Conservation (phyloP, 1,284 basidiomycete species). For the Trametes sp. region DNA sequence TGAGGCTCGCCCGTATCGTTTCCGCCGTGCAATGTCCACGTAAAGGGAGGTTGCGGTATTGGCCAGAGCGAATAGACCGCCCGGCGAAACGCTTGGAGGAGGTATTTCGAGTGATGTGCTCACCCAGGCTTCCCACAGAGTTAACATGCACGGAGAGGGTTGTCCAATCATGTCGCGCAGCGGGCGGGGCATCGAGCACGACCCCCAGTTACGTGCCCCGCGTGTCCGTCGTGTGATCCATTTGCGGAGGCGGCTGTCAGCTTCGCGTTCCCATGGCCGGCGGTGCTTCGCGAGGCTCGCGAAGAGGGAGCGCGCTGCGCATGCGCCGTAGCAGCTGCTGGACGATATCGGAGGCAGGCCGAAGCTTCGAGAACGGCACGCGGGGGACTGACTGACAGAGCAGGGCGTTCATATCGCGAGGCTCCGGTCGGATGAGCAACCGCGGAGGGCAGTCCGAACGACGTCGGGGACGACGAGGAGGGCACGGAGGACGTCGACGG, state of each 20-base stretch:
- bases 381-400: background rate
- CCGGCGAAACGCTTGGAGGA: conserved; percentile 17
- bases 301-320: conserved; percentile 20
- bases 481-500: background rate
- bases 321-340: conserved; percentile 7
- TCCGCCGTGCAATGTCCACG: conserved; percentile 5
- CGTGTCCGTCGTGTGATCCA: conserved; percentile 32
- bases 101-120: conserved; percentile 15
- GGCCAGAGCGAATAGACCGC: background rate
- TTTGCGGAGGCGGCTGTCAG: conserved; percentile 30
- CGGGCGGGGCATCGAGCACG: conserved; percentile 29
- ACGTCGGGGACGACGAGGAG: conserved; percentile 11
- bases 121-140: conserved; percentile 21
- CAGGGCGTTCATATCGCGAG: background rate
- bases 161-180: conserved; percentile 28
- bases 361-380: conserved; percentile 6
- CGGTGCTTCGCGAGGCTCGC: conserved; percentile 16
- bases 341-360: conserved; percentile 1
- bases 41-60: conserved; percentile 2
- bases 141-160: conserved; percentile 13
- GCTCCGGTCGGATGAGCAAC: background rate
- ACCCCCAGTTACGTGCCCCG: conserved; percentile 15
- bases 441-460: background rate
- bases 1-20: background rate
- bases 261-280: conserved; percentile 26